Percentiles rank a stretch among this genome's conserved stretches.
Evolutionary conservation across 768 basidiomycete species (phyloP).

Genomic region (Suillus placidus): DNA sequence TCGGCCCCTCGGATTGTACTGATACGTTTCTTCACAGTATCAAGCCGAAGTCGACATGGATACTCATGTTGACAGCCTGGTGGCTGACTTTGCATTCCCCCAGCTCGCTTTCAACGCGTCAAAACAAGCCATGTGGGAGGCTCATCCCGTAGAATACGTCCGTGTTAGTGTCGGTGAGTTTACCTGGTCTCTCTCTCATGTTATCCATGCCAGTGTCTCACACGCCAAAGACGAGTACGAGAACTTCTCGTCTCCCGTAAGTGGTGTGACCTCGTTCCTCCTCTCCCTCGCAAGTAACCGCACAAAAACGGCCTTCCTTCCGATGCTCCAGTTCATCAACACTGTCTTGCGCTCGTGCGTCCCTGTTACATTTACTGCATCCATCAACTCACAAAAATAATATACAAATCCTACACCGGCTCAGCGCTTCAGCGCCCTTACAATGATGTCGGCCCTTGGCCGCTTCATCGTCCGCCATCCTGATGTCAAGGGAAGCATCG

Average conservation of each 20-base stretch:
- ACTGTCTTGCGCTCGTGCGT: conserved; percentile 67
- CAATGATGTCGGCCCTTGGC: conserved; percentile 40
- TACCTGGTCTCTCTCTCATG: not conserved
- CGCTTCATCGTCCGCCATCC: conserved; percentile 85
- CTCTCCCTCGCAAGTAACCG: conserved; percentile 77
- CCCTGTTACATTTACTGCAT: not conserved
- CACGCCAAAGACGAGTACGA: conserved; percentile 75
- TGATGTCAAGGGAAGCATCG: conserved; percentile 75
- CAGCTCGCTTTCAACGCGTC: conserved; percentile 77
- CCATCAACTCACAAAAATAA: not conserved
- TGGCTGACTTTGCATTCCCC: conserved; percentile 83
- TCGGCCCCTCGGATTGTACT: conserved; percentile 6
- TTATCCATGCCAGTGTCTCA: conserved; percentile 1
- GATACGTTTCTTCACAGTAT: conserved; percentile 51
- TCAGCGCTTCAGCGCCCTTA: conserved; percentile 80
- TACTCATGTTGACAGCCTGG: conserved; percentile 74
- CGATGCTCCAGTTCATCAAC: conserved; percentile 79
- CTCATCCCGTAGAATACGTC: conserved; percentile 84
- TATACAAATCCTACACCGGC: conserved; percentile 52
- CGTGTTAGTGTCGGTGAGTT: conserved; percentile 70
- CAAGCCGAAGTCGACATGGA: conserved; percentile 93
- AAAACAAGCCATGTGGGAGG: conserved; percentile 71
- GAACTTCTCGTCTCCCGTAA: conserved; percentile 72
- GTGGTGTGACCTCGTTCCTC: conserved; percentile 80
- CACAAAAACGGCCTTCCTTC: conserved; percentile 80